These are phyloP conservation scores for Blastocystis sp. DNA, from an alignment of 352 stramenopile species.

Conservation along the genomic window DNA sequence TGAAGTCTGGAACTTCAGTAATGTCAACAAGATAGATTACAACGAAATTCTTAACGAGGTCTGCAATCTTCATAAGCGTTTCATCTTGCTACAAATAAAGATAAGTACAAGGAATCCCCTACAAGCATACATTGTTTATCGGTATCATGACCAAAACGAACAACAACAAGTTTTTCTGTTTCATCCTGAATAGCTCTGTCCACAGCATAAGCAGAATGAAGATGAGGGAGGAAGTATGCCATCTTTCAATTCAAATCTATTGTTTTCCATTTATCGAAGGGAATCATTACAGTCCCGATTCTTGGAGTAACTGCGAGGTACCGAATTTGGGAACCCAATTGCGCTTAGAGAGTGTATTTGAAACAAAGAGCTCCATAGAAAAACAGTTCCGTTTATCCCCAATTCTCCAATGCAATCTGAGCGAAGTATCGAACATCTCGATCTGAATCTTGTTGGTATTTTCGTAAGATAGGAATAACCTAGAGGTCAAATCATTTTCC, in stretches of 20 bases:
- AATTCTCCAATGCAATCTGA: background rate
- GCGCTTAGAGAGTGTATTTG: background rate
- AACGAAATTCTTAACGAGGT: conserved; percentile 98
- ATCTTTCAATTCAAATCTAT: conserved; percentile 67
- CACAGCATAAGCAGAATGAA: conserved; percentile 90
- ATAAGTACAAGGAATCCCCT: conserved; percentile 78
- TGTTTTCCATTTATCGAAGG: too few relatives aligned
- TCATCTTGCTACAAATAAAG: conserved; percentile 58
- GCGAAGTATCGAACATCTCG: conserved; percentile 32
- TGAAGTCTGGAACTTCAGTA: conserved; percentile 93
- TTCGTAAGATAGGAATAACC: background rate
- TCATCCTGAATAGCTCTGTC: conserved; percentile 97
- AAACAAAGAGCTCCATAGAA: background rate
- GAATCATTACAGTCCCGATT: too few relatives aligned
- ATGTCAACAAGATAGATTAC: conserved; percentile 92
- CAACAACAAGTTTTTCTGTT: conserved; percentile 92
- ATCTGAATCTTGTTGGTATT: conserved; percentile 8
- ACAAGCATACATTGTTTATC: conserved; percentile 96
- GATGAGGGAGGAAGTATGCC: conserved; percentile 93
- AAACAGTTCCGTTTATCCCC: background rate
- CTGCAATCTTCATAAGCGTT: conserved; percentile 73
- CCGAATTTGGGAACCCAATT: too few relatives aligned
- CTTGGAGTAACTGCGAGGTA: too few relatives aligned
- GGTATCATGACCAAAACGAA: conserved; percentile 94
- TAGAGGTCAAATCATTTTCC: too few relatives aligned